phyloP scores from a whole-genome alignment of 306 rosid species.

The Amphicarpaea edgeworthii region DNA sequence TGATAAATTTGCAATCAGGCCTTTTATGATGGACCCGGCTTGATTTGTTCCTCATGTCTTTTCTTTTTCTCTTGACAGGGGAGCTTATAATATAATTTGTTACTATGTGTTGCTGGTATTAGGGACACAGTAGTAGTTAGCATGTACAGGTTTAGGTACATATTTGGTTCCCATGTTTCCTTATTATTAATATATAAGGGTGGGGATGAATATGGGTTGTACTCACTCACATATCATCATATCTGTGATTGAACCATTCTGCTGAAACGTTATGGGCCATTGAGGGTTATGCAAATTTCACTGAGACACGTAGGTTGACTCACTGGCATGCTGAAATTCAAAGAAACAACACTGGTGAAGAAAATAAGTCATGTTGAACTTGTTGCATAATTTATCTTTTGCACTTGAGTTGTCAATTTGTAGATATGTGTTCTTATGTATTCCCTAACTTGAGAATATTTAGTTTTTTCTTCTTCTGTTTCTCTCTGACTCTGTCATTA shows the following conservation, averaged over 20 bases:
- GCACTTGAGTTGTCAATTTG: neutral
- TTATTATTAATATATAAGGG: constrained; percentile 47
- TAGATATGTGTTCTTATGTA: constrained; percentile 38
- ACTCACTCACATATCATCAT: constrained; percentile 44
- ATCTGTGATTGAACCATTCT: constrained; percentile 46
- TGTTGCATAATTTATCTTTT: constrained; percentile 42
- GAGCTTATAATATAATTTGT: constrained; percentile 66
- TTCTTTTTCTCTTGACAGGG: constrained; percentile 46
- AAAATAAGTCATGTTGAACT: constrained; percentile 51
- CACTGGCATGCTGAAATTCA: constrained; percentile 48
- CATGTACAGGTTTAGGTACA: constrained; percentile 65
- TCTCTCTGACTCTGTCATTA: neutral
- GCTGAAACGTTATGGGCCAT: constrained; percentile 35
- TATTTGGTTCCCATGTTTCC: constrained; percentile 58
- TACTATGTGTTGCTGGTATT: constrained; percentile 58
- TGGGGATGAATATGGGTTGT: constrained; percentile 45
- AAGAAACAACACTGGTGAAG: constrained; percentile 43
- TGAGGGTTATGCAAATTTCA: constrained; percentile 35
- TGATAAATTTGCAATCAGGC: constrained; percentile 56
- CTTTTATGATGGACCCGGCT: constrained; percentile 44
- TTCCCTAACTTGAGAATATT: neutral
- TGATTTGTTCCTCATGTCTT: constrained; percentile 55
- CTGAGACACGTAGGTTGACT: constrained; percentile 46
- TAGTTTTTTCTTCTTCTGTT: neutral
- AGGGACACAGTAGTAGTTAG: constrained; percentile 41